Evolutionary conservation across 164 flowering plant genomes (phyloP).

Genomic region (Akebia trifoliata): DNA sequence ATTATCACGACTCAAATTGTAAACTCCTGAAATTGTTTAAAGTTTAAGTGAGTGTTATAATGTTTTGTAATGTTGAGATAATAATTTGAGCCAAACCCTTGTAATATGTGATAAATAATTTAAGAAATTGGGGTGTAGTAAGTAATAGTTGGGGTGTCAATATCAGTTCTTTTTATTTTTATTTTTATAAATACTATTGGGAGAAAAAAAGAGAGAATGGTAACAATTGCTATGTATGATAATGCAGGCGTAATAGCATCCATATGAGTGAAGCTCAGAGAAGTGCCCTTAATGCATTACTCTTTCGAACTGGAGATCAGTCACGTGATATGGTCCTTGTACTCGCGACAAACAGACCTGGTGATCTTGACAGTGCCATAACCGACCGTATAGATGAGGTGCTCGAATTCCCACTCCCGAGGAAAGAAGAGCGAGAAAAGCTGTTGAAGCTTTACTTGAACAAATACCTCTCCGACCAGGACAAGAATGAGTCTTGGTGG

Average conservation of each 20-base stretch:
- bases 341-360: slow-evolving; percentile 90
- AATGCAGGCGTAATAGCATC: slow-evolving; percentile 82
- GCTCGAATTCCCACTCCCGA: slow-evolving; percentile 91
- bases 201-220: too few species aligned
- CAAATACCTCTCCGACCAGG: slow-evolving; percentile 50
- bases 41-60: too few species aligned
- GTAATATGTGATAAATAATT: too few species aligned
- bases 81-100: too few species aligned
- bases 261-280: slow-evolving; percentile 97
- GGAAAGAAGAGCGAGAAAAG: slow-evolving; percentile 77
- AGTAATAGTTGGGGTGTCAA: too few species aligned
- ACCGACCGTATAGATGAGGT: slow-evolving; percentile 94
- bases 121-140: too few species aligned
- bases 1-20: too few species aligned
- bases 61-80: too few species aligned
- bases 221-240: background rate
- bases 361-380: slow-evolving; percentile 84
- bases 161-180: too few species aligned
- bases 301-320: slow-evolving; percentile 90
- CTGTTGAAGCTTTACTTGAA: slow-evolving; percentile 67
- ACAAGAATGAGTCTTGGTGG: slow-evolving; percentile 27
- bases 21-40: too few species aligned
- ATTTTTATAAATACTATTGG: too few species aligned
- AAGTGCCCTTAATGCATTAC: slow-evolving; percentile 90
- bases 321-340: slow-evolving; percentile 93